Evolutionary conservation across 2,329 filamentous ascomycete species (phyloP).

Genomic region (Decorospora gaudefroyi): DNA sequence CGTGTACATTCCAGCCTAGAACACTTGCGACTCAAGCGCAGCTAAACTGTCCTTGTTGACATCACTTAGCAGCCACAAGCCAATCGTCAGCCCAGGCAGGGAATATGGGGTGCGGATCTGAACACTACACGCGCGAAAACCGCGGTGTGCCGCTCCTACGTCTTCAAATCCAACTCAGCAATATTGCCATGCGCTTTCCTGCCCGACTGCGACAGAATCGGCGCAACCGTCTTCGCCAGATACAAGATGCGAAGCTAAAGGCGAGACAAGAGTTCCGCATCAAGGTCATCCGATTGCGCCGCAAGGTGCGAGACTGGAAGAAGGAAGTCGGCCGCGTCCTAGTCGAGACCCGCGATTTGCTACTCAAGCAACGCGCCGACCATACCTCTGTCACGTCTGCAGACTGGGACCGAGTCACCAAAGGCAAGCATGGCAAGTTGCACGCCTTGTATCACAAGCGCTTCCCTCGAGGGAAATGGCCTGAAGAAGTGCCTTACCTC

Average conservation of each 20-base stretch:
- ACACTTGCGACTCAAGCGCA: too few relatives aligned
- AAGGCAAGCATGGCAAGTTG: neutral
- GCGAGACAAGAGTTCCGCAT: neutral
- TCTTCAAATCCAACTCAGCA: neutral
- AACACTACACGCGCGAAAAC: slow-evolving; percentile 4
- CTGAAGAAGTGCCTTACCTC: neutral
- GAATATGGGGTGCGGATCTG: neutral
- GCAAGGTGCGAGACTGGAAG: neutral
- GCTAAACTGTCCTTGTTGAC: too few relatives aligned
- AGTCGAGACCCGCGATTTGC: neutral
- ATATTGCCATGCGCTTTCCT: slow-evolving; percentile 1
- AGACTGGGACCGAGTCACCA: neutral
- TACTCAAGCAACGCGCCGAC: neutral
- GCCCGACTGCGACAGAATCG: neutral
- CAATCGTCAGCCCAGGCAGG: neutral
- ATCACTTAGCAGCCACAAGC: too few relatives aligned
- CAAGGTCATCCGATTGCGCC: neutral
- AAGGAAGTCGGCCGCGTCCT: neutral
- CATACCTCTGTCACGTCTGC: neutral
- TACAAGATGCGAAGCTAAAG: neutral
- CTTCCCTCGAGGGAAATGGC: neutral
- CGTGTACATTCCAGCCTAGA: too few relatives aligned
- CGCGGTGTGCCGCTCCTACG: neutral
- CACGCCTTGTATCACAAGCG: neutral
- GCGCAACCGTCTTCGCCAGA: neutral